Evolutionary conservation across 257 asterid species (phyloP), one percentile per base, ranked within the genome.

Genomic region (Euphrasia confusa): DNA sequence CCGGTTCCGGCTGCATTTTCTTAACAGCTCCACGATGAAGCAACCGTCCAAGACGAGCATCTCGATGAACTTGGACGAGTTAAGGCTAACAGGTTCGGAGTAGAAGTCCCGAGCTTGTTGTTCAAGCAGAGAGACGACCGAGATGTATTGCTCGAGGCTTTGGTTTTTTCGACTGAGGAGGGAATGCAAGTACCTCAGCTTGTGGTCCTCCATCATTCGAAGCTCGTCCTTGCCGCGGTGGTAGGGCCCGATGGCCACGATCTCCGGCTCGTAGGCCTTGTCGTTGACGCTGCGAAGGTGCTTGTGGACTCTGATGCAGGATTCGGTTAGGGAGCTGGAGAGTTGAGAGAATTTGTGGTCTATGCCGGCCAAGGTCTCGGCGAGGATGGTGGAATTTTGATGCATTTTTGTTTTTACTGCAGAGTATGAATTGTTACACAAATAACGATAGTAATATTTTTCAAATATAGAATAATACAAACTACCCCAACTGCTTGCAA

Each of bases 1-100:
- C 24, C 24, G 24, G 1, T 21, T 21, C 24, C 24, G 24, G 24
- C 1, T 21, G 24, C 1, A 21, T 21, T 21, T 21, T 21, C 24
- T 21, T 21, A 21, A 0, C 24, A 80, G 9, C n/a, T 78, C 74
- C 0, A 80, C 44, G 32, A 80, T 68, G 42, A 80, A 80, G 62
- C 78, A 75, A 27, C 81, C 79, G 21, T 80, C 86, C 7, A 80
- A 14, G 4, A 80, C 62, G 65, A 75, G 11, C 79, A 80, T 80
- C n/a, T 58, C 71, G 0, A 71, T 59, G 27, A 81, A 68, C 28
- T 73, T 53, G 3, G 63, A 30, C 1, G 32, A 0, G 3, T 42
- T 37, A 5, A 72, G 64, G 63, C 0, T 56, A 6, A 70, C 7
- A 0, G 50, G 61, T 14, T 71, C 76, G 1, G 72, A 72, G 5